Conservation (phyloP, 768 basidiomycete species). For the Stropharia rugosoannulata region DNA sequence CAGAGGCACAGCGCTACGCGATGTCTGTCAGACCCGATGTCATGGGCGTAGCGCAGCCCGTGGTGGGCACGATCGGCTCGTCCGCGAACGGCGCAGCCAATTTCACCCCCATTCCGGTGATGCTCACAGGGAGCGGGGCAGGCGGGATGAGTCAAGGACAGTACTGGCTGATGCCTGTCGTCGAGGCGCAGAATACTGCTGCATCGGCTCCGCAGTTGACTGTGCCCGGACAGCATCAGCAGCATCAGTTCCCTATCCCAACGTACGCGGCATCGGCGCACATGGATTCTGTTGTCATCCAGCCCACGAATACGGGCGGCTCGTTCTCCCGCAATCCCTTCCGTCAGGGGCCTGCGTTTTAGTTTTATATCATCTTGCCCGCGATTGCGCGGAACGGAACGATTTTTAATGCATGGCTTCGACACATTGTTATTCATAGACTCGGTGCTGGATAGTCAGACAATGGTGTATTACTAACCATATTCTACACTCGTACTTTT, state of each 20-base stretch:
- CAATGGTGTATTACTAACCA: background rate
- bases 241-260: conserved; percentile 1
- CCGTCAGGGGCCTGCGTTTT: conserved; percentile 18
- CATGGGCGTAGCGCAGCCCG: conserved; percentile 5
- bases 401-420: background rate
- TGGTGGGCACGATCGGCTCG: conserved; percentile 7
- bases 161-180: conserved; percentile 31
- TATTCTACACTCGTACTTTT: no score
- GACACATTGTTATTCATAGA: background rate
- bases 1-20: conserved; percentile 64
- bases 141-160: conserved; percentile 29
- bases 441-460: no score
- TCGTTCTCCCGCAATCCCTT: conserved; percentile 29
- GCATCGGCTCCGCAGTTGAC: conserved; percentile 1
- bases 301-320: conserved; percentile 24
- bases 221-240: background rate
- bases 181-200: conserved; percentile 8
- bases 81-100: conserved; percentile 12
- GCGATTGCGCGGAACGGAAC: no score
- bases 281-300: conserved; percentile 18
- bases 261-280: conserved; percentile 1
- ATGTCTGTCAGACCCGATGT: conserved; percentile 39
- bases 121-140: conserved; percentile 10
- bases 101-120: conserved; percentile 19
- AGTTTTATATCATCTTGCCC: background rate